A percentile compares a stretch with the other conserved stretches of the same genome.
These are phyloP conservation scores for Phellinidium pouzarii DNA, from an alignment of 1,284 basidiomycete species.

Conservation along the genomic window DNA sequence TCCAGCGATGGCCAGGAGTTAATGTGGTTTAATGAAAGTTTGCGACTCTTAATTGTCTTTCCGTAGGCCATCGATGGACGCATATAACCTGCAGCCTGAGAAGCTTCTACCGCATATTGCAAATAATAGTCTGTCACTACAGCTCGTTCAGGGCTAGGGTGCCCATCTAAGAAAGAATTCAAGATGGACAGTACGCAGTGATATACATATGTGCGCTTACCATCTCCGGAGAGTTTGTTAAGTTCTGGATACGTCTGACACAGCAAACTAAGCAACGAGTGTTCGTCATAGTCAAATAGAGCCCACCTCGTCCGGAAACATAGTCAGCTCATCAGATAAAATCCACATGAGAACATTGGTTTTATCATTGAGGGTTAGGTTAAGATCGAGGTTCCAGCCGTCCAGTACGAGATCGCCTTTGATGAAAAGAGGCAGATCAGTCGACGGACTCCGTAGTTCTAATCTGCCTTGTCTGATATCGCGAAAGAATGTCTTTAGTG, in stretches of 20 bases:
- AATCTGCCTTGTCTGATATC: conserved; percentile 12
- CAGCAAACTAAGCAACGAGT: background rate
- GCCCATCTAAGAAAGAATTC: background rate
- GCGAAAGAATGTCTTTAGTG: background rate
- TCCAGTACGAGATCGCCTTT: background rate
- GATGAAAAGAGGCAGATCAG: conserved; percentile 11
- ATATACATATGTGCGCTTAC: background rate
- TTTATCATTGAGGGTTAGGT: background rate
- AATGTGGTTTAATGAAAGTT: background rate
- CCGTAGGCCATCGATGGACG: background rate
- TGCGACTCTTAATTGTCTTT: background rate
- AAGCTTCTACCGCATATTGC: background rate
- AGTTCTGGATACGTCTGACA: background rate
- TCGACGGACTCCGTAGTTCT: conserved; percentile 8
- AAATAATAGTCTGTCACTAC: background rate
- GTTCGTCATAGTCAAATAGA: background rate
- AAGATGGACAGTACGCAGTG: background rate
- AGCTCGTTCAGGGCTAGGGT: background rate
- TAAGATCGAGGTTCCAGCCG: conserved; percentile 10
- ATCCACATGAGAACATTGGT: background rate
- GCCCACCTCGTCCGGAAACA: conserved; percentile 5
- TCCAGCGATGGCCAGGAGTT: conserved; percentile 9
- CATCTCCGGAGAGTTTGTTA: background rate
- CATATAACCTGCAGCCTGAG: background rate
- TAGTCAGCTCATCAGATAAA: conserved; percentile 5